phyloP scores from a whole-genome alignment of 75 land plant species.

The Adiantum capillusveneris region DNA sequence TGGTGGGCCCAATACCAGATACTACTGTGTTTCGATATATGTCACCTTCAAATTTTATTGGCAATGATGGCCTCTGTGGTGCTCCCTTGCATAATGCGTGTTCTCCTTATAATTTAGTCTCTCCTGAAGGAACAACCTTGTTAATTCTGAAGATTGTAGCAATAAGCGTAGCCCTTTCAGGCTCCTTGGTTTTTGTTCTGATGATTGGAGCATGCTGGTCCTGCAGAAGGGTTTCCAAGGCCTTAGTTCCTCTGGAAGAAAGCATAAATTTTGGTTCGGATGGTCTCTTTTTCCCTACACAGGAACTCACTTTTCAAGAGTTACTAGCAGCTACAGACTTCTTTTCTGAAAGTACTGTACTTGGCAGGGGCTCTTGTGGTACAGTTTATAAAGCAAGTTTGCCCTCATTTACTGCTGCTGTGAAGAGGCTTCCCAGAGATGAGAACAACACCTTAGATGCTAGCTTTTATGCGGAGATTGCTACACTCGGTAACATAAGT shows the following conservation, averaged over 20 bases:
- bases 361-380: slow-evolving; percentile 67
- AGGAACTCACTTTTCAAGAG: slow-evolving; percentile 25
- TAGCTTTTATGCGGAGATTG: slow-evolving; percentile 68
- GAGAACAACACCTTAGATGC: slow-evolving; percentile 21
- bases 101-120: not conserved
- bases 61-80: slow-evolving; percentile 56
- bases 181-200: not conserved
- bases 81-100: slow-evolving; percentile 23
- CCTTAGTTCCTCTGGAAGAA: slow-evolving; percentile 11
- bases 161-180: not conserved
- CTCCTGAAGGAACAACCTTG: slow-evolving; percentile 5
- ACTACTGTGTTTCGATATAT: slow-evolving; percentile 43
- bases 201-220: slow-evolving; percentile 4
- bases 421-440: slow-evolving; percentile 34
- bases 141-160: slow-evolving; percentile 21
- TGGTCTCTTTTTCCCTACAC: slow-evolving; percentile 17
- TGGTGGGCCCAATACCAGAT: slow-evolving; percentile 62
- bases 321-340: slow-evolving; percentile 44
- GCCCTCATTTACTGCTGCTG: slow-evolving; percentile 32
- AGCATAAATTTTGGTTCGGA: not conserved
- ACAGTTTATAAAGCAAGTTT: slow-evolving; percentile 49
- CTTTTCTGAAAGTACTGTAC: slow-evolving; percentile 25
- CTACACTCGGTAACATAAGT: slow-evolving; percentile 48
- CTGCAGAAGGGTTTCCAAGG: slow-evolving; percentile 26
- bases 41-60: slow-evolving; percentile 37